Conservation (phyloP, 169 alveolate species). For the Eimeria acervulina region DNA sequence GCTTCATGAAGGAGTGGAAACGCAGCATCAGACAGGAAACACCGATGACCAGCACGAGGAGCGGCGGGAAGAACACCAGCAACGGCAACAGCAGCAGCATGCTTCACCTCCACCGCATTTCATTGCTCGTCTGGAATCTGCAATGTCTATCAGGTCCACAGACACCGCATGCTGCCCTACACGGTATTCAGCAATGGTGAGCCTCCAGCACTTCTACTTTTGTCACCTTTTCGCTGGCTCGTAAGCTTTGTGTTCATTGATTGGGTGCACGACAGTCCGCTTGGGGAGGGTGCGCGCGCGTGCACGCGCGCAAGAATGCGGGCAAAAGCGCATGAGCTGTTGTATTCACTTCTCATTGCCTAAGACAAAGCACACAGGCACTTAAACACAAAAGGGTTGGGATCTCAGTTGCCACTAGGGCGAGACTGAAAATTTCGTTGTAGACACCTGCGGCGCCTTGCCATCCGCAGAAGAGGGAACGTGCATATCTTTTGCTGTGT, state of each 20-base stretch:
- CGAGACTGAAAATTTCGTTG: too few relatives aligned
- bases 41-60: background rate
- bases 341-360: background rate
- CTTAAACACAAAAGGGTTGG: background rate
- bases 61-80: background rate
- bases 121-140: constrained; percentile 71
- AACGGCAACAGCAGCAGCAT: constrained; percentile 37
- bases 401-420: background rate
- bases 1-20: background rate
- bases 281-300: background rate
- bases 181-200: background rate
- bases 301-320: background rate
- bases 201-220: background rate
- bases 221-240: background rate
- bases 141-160: constrained; percentile 61
- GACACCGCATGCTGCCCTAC: constrained; percentile 17
- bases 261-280: background rate
- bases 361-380: background rate
- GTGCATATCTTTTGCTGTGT: background rate
- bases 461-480: background rate
- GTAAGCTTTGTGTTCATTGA: background rate
- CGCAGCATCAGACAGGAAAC: background rate
- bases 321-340: background rate
- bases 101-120: constrained; percentile 57
- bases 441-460: background rate